Evolutionary conservation across 257 asterid genomes (phyloP).

Genomic region (Nicotiana knightiana): DNA sequence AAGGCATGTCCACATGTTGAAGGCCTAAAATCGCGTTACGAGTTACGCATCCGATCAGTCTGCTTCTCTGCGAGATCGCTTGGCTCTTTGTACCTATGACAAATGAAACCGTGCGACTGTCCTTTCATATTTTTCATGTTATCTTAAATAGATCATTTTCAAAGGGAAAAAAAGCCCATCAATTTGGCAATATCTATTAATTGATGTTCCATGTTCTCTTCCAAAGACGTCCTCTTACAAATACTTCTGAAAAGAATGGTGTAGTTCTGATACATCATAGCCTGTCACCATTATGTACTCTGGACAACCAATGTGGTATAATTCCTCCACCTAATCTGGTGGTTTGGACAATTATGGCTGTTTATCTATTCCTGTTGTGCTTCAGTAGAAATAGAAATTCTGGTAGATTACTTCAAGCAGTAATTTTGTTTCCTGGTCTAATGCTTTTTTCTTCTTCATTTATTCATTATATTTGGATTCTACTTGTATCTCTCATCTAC

Average conservation of each 20-base stretch:
- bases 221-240: neutral
- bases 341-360: constrained; percentile 6
- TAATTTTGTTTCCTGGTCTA: neutral
- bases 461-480: neutral
- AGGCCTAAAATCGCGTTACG: neutral
- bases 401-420: neutral
- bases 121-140: neutral
- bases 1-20: neutral
- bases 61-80: neutral
- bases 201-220: neutral
- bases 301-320: neutral
- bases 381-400: neutral
- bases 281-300: neutral
- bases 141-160: neutral
- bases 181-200: neutral
- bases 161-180: neutral
- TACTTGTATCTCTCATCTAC: neutral
- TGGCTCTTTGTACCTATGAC: neutral
- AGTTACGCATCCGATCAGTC: neutral
- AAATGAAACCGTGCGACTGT: neutral
- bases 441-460: neutral
- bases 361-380: neutral
- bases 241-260: neutral
- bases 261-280: neutral
- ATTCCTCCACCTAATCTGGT: neutral